Percentiles rank a stretch among this genome's conserved stretches.
These are phyloP conservation scores for Galium porrigens DNA, from an alignment of 305 asterid genomes.

Conservation along the genomic window DNA sequence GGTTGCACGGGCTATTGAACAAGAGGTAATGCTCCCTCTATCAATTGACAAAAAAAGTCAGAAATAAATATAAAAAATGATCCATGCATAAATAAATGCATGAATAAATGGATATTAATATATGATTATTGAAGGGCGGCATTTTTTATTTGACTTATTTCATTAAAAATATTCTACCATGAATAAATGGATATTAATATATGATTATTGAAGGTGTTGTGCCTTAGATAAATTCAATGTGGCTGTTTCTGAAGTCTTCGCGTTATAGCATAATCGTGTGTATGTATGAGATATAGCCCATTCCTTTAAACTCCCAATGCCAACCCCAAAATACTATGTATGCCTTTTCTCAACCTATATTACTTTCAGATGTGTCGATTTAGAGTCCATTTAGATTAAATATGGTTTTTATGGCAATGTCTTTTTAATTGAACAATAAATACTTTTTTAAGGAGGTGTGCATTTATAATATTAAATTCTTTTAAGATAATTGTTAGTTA, in stretches of 20 bases:
- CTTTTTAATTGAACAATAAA: neutral
- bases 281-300: neutral
- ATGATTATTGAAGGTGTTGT: neutral
- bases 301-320: neutral
- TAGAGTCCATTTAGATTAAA: too few species aligned
- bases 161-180: neutral
- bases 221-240: neutral
- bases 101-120: too few species aligned
- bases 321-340: neutral
- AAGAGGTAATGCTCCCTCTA: constrained; percentile 47
- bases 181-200: neutral
- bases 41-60: neutral
- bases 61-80: neutral
- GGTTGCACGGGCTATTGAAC: constrained; percentile 91
- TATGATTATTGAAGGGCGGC: too few species aligned
- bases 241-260: neutral
- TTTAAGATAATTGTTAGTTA: too few species aligned
- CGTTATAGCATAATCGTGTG: neutral
- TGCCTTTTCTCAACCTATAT: too few species aligned
- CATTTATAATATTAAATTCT: neutral
- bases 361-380: too few species aligned
- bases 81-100: neutral
- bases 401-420: too few species aligned
- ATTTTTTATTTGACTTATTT: too few species aligned
- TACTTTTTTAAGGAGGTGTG: neutral